These are phyloP conservation scores for Rhynchospora pubera DNA, from an alignment of 176 grass and related monocot species.

Conservation along the genomic window DNA sequence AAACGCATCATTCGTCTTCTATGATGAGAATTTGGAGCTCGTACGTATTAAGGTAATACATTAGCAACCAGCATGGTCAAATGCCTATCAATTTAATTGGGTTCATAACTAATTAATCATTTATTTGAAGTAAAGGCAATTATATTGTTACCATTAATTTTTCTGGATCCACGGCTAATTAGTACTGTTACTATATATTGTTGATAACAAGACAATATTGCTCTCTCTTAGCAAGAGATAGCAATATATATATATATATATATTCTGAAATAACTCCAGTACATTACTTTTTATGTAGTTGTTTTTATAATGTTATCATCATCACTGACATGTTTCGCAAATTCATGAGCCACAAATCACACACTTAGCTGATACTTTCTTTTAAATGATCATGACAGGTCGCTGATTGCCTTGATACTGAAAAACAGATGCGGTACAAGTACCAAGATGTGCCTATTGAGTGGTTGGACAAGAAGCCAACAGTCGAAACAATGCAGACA, in stretches of 20 bases:
- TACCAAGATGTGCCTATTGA: neutral
- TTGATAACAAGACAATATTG: too few species aligned
- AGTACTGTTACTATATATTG: too few species aligned
- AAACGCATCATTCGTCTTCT: slow-evolving; percentile 47
- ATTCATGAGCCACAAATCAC: neutral
- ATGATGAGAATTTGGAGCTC: slow-evolving; percentile 43
- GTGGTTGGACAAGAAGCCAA: neutral
- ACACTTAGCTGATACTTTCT: neutral
- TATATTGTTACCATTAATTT: neutral
- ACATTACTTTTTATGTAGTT: neutral
- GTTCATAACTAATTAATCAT: too few species aligned
- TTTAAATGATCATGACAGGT: neutral
- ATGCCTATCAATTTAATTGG: neutral
- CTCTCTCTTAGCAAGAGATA: too few species aligned
- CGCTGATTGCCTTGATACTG: neutral
- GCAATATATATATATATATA: too few species aligned
- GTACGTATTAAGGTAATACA: slow-evolving; percentile 27
- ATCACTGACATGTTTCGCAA: neutral
- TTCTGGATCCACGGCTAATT: neutral
- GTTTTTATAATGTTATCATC: too few species aligned
- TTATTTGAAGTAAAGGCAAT: too few species aligned
- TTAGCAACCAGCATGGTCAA: neutral
- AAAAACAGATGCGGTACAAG: neutral
- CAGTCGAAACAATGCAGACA: neutral
- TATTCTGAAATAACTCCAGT: neutral